A percentile compares a stretch with the other conserved stretches of the same genome.
Evolutionary conservation across 2,329 filamentous ascomycete species (phyloP).

Genomic region (Fusarium beomiforme): DNA sequence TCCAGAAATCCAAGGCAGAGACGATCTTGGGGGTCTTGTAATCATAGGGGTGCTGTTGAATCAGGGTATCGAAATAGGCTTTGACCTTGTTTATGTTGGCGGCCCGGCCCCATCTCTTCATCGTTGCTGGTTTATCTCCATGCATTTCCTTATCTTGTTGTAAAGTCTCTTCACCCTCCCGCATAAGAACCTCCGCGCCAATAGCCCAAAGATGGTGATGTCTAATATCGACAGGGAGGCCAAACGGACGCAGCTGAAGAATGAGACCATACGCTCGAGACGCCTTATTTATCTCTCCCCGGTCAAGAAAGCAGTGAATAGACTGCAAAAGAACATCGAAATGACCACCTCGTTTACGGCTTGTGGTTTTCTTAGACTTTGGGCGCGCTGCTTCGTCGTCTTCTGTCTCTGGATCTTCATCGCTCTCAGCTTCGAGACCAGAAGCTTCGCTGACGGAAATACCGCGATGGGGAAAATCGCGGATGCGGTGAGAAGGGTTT

Average conservation of each 20-base stretch:
- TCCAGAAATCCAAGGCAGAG: constrained; percentile 81
- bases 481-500: constrained; percentile 50
- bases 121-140: not conserved
- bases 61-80: constrained; percentile 79
- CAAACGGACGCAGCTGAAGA: constrained; percentile 60
- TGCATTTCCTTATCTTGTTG: constrained; percentile 3
- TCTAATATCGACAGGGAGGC: constrained; percentile 71
- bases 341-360: constrained; percentile 55
- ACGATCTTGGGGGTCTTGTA: constrained; percentile 66
- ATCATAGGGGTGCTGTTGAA: constrained; percentile 79
- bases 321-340: constrained; percentile 74
- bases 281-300: constrained; percentile 76
- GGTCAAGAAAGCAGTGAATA: constrained; percentile 76
- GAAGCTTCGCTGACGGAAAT: constrained; percentile 10
- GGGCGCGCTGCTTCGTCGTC: constrained; percentile 8
- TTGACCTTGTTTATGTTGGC: constrained; percentile 58
- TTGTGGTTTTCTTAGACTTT: constrained; percentile 21
- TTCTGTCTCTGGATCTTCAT: constrained; percentile 33
- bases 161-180: constrained; percentile 57
- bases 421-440: constrained; percentile 29
- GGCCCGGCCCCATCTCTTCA: constrained; percentile 54
- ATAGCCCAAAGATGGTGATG: constrained; percentile 80
- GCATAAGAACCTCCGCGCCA: constrained; percentile 84
- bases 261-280: constrained; percentile 80
- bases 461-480: constrained; percentile 63